A percentile compares a stretch with the other conserved stretches of the same genome.
These are phyloP conservation scores for Cutaneotrichosporon arboriforme DNA, from an alignment of 1,284 basidiomycete genomes.

Conservation along the genomic window DNA sequence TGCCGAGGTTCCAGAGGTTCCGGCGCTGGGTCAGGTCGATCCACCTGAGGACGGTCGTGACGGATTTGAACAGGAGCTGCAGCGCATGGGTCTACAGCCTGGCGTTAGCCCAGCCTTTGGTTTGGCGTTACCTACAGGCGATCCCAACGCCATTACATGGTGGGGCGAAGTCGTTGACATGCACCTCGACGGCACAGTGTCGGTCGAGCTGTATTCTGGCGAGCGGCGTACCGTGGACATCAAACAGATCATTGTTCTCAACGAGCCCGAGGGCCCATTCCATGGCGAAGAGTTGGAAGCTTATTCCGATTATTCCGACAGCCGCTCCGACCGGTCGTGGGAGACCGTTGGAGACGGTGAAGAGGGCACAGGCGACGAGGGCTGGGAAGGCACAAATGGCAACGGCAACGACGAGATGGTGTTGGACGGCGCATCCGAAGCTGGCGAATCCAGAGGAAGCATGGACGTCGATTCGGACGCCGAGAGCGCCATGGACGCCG, in stretches of 20 bases:
- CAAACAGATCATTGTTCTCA: slow-evolving; percentile 26
- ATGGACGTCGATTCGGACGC: slow-evolving; percentile 18
- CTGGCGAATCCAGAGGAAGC: background rate
- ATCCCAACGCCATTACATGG: slow-evolving; percentile 43
- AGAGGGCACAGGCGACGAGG: slow-evolving; percentile 4
- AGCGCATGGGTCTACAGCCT: slow-evolving; percentile 16
- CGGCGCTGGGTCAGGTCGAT: slow-evolving; percentile 33
- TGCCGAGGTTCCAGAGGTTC: slow-evolving; percentile 31
- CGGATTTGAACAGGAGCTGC: slow-evolving; percentile 21
- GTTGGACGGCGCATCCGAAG: background rate
- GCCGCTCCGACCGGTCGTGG: slow-evolving; percentile 26
- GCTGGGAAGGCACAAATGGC: background rate
- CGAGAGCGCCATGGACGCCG: slow-evolving; percentile 18
- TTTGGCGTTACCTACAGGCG: slow-evolving; percentile 17
- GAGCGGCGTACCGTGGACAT: slow-evolving; percentile 18
- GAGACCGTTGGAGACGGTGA: slow-evolving; percentile 21
- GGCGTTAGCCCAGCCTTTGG: slow-evolving; percentile 10
- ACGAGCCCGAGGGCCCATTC: slow-evolving; percentile 28
- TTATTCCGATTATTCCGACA: slow-evolving; percentile 23
- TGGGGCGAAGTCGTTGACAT: slow-evolving; percentile 49
- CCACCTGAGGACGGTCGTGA: slow-evolving; percentile 22
- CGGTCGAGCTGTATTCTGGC: slow-evolving; percentile 41
- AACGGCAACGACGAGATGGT: background rate
- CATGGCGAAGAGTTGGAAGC: slow-evolving; percentile 22
- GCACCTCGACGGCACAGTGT: slow-evolving; percentile 44